Base-by-base conservation (phyloP, 345 rosid species). In the Moringa oleifera region DNA sequence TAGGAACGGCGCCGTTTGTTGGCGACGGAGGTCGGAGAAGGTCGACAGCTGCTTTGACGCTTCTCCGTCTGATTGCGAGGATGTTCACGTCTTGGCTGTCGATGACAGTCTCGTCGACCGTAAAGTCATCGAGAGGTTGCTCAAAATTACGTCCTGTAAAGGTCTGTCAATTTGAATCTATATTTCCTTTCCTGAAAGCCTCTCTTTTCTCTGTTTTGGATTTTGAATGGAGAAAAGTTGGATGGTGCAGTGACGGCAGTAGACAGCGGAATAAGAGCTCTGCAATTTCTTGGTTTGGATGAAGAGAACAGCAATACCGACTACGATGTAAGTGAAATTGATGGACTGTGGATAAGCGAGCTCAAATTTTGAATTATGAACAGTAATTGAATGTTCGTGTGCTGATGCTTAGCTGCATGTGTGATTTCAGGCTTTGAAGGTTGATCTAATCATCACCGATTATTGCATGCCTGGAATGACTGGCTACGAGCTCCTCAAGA, bases 391-490 rank as follows among this genome's bases (percentile, higher is more conserved):
- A 16, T 4, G 47, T 41, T 41, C 13, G 17, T 41, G 16, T 41
- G 47, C 13, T 41, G 12, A 41, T 41, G 6, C 1, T 41, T 41
- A 62, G 20, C 22, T 63, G 19, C 20, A 4, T 60, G 1, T 20
- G 1, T 20, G 18, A 22, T 61, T 71, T 23, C 81, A 92, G 93
- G 76, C 77, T 58, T 73, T 86, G 66, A 94, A 94, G 68, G 96
- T 94, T 69, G 96, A 94, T 80, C 70, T 90, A 67, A 85, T 94
- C 25, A 94, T 94, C 46, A 94, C 99, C 3, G 99, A 94, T 63
- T 94, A 94, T 64, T 94, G 97, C 31, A 94, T 94, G 99, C 99
- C 99, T 21, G 99, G 89, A 73, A 94, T 94, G 99, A 90, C 95
- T 13, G 99, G 99, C 18, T 94, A 90, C 63, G 99, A 94, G 68